Evolutionary conservation across 305 asterid genomes (phyloP), one percentile per base, ranked within the genome.

Genomic region (Rubia balearica): DNA sequence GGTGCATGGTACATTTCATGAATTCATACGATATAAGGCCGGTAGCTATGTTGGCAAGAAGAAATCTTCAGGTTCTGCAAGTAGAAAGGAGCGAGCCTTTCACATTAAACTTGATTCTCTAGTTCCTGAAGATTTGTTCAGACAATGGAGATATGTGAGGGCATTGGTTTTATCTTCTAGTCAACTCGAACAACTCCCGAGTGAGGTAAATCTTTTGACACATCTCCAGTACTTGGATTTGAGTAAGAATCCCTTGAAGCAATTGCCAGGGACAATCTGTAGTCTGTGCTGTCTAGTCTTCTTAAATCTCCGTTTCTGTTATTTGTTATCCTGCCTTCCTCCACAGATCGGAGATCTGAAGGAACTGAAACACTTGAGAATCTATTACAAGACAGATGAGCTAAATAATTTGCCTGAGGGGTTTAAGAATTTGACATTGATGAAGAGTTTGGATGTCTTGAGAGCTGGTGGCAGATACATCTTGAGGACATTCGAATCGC

Each of bases 201-300:
- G 60, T 12, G 74, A 62, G 4, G 42, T 74, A 0, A 19, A 61
- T 27, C 68, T n/a, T 30, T 30, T n/a, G n/a, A 43, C 64, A 41
- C 71, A 61, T 69, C 67, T 75, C n/a, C 66, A 64, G 33, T 69
- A 42, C 61, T 40, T 69, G 65, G 67, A 75, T 66, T 63, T 75
- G 66, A 75, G 78, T 27, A 7, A 57, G 7, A 75, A 68, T 14
- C 65, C 7, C 4, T 40, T 75, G 7, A 27, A 24, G n/a, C 33
- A 27, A 19, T 63, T 69, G 60, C 78, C 78, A 19, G 74, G 56
- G 5, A 8, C 70, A 66, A 63, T 75, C 59, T 69, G 74, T 53
- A 24, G 8, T 12, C 40, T 69, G 53, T 62, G 51, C 13, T 60
- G 51, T 70, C 51, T 75, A 30, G 33, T 30, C 33, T 30, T 1